Evolutionary conservation across 169 alveolate species (phyloP).

Genomic region (Nephromyces sp.): DNA sequence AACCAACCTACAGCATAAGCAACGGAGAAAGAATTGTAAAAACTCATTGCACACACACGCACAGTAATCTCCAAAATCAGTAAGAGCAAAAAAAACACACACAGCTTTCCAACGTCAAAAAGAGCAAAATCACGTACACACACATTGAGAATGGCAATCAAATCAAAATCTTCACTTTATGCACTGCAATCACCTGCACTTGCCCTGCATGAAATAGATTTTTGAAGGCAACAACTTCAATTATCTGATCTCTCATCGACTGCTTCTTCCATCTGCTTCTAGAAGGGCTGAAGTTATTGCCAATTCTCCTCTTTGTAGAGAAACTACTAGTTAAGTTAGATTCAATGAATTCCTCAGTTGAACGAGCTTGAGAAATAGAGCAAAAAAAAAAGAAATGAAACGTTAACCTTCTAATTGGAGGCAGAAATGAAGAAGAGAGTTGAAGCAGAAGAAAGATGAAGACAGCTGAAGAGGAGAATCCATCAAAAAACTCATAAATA

Average conservation of each 20-base stretch:
- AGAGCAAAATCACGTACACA: neutral
- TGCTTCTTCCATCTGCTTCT: constrained; percentile 41
- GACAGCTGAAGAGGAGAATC: too few relatives aligned
- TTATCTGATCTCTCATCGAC: constrained; percentile 48
- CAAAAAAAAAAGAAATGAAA: too few relatives aligned
- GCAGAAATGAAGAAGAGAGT: too few relatives aligned
- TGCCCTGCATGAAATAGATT: constrained; percentile 53
- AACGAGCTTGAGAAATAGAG: too few relatives aligned
- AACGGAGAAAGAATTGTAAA: neutral
- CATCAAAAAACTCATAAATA: too few relatives aligned
- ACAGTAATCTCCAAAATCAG: neutral
- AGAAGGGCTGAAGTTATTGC: too few relatives aligned
- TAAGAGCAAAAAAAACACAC: neutral
- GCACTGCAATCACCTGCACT: constrained; percentile 36
- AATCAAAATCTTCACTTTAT: neutral
- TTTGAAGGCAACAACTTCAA: constrained; percentile 57
- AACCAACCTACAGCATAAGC: constrained; percentile 24
- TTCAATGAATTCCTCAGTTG: too few relatives aligned
- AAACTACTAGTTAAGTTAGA: too few relatives aligned
- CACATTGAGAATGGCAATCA: neutral
- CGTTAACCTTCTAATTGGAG: too few relatives aligned
- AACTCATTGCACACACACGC: neutral
- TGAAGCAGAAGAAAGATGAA: too few relatives aligned
- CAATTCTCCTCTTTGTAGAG: too few relatives aligned
- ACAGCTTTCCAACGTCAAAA: neutral